Conservation (phyloP, 345 rosid species). For the Psidium guajava region DNA sequence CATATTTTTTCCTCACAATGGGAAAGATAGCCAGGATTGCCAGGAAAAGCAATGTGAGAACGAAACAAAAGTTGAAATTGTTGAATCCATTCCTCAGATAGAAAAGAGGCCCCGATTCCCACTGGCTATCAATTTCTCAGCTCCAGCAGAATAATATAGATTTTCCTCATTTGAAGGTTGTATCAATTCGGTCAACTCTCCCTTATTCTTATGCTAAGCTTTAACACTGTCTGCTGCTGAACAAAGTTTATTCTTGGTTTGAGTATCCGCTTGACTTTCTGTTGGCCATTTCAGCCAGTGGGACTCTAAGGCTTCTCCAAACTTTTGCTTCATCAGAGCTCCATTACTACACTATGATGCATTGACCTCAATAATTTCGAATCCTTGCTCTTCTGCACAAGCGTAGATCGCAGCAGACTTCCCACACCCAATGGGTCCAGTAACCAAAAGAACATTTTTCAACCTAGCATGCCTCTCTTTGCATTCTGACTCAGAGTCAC, state of each 20-base stretch:
- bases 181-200: constrained; percentile 30
- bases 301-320: constrained; percentile 77
- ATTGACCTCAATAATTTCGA: constrained; percentile 79
- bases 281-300: constrained; percentile 55
- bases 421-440: constrained; percentile 81
- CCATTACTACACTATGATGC: constrained; percentile 88
- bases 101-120: constrained; percentile 23
- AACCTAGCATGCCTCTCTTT: constrained; percentile 26
- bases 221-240: constrained; percentile 11
- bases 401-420: constrained; percentile 89
- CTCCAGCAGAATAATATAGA: constrained; percentile 7
- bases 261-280: constrained; percentile 28
- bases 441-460: constrained; percentile 73
- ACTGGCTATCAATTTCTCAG: constrained; percentile 16
- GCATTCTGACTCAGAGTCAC: constrained; percentile 57
- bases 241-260: constrained; percentile 11
- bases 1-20: constrained; percentile 59
- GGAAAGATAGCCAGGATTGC: constrained; percentile 64
- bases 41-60: constrained; percentile 71
- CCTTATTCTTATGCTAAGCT: constrained; percentile 4
- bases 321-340: constrained; percentile 60
- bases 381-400: constrained; percentile 90
- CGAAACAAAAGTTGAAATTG: constrained; percentile 84
- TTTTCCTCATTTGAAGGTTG: constrained; percentile 20
- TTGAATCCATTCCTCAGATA: constrained; percentile 87